Conservation (phyloP, 495 filamentous ascomycete species). For the Platismatia glauca region DNA sequence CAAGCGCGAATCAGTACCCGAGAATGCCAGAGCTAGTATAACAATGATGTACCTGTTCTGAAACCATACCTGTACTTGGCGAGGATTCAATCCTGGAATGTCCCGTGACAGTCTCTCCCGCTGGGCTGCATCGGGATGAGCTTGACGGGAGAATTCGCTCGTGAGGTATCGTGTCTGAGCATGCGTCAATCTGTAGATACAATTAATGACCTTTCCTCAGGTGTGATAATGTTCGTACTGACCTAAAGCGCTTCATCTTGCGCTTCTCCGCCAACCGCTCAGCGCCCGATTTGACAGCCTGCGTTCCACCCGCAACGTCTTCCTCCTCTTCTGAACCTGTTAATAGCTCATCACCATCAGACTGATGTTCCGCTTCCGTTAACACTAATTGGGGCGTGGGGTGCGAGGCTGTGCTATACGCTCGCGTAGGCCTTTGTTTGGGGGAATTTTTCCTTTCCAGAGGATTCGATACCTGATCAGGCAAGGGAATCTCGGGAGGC, state of each 20-base stretch:
- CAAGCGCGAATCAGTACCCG: constrained; percentile 26
- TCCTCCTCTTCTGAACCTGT: constrained; percentile 36
- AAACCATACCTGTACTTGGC: constrained; percentile 98
- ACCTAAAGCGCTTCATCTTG: constrained; percentile 96
- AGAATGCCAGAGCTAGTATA: too few species aligned
- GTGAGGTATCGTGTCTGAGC: constrained; percentile 94
- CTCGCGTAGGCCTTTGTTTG: neutral
- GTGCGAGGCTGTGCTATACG: neutral
- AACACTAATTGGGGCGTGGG: neutral
- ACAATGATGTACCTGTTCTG: constrained; percentile 91
- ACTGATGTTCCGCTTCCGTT: constrained; percentile 25
- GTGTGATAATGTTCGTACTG: constrained; percentile 25
- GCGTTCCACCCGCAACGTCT: constrained; percentile 45
- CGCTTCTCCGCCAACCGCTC: constrained; percentile 72
- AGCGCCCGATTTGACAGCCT: constrained; percentile 52
- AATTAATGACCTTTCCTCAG: neutral
- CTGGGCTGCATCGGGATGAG: constrained; percentile 90
- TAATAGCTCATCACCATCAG: constrained; percentile 35
- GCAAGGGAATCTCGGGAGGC: neutral
- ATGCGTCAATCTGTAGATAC: constrained; percentile 65
- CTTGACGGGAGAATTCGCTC: constrained; percentile 94
- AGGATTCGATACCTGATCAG: neutral
- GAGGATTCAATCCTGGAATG: constrained; percentile 85
- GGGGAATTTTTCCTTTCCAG: neutral
- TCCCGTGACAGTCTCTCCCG: constrained; percentile 82